Conservation (phyloP, 2,329 filamentous ascomycete species). For the Colletotrichum sp. region DNA sequence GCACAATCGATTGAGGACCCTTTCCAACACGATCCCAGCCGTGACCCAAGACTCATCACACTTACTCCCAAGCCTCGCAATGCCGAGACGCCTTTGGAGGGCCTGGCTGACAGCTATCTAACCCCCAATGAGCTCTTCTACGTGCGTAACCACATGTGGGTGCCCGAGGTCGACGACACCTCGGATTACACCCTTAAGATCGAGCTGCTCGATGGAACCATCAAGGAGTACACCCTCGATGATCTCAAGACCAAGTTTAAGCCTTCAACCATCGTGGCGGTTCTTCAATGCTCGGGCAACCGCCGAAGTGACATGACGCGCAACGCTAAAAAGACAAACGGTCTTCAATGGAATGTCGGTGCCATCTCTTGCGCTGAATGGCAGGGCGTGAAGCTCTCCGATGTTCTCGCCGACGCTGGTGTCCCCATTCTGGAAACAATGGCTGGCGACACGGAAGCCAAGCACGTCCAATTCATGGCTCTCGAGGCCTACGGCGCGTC, state of each 20-base stretch:
- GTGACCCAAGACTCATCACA: constrained; percentile 56
- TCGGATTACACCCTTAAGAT: constrained; percentile 54
- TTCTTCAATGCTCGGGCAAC: constrained; percentile 66
- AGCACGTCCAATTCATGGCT: constrained; percentile 63
- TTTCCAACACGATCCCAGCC: constrained; percentile 57
- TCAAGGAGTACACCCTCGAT: constrained; percentile 55
- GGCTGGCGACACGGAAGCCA: constrained; percentile 40
- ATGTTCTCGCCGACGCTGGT: constrained; percentile 62
- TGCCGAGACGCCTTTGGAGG: constrained; percentile 60
- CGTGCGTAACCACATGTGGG: constrained; percentile 68
- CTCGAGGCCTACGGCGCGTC: constrained; percentile 67
- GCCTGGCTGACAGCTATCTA: constrained; percentile 54
- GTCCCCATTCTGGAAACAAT: constrained; percentile 45
- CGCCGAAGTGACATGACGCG: constrained; percentile 64
- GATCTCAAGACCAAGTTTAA: constrained; percentile 60
- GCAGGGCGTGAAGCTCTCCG: constrained; percentile 60
- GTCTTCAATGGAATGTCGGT: constrained; percentile 64
- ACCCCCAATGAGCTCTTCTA: constrained; percentile 49
- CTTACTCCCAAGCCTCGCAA: constrained; percentile 64
- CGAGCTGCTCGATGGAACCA: constrained; percentile 60
- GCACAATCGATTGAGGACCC: constrained; percentile 64
- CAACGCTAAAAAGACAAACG: constrained; percentile 52
- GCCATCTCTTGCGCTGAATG: constrained; percentile 66
- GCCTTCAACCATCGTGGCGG: constrained; percentile 56
- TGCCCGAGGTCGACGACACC: constrained; percentile 50